Conservation (phyloP, 257 asterid genomes). For the Rehmannia glutinosa region DNA sequence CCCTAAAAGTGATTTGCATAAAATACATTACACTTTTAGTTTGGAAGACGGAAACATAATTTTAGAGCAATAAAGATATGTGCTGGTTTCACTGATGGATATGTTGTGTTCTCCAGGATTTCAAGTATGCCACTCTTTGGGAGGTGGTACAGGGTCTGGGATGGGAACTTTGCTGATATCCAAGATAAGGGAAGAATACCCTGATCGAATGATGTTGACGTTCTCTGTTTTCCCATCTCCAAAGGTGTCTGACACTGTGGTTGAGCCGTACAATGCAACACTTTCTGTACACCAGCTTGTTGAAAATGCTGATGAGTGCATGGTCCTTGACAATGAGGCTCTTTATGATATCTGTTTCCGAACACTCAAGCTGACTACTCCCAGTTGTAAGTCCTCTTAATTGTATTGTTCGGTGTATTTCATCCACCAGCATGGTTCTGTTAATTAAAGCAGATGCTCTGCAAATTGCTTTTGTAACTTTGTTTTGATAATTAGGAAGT, state of each 20-base stretch:
- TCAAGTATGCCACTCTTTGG: slow-evolving; percentile 54
- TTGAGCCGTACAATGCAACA: slow-evolving; percentile 50
- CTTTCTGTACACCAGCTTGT: slow-evolving; percentile 54
- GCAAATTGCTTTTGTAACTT: not conserved
- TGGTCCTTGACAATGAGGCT: slow-evolving; percentile 52
- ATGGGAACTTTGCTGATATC: slow-evolving; percentile 51
- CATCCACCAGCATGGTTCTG: not conserved
- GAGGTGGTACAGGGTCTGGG: slow-evolving; percentile 55
- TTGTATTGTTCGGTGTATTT: not conserved
- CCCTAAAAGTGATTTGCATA: not conserved
- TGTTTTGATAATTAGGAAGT: not conserved
- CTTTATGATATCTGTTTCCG: slow-evolving; percentile 50
- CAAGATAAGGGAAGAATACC: slow-evolving; percentile 51
- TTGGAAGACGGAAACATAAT: not conserved
- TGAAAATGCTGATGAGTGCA: slow-evolving; percentile 54
- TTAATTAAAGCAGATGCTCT: not conserved
- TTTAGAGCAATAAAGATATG: not conserved
- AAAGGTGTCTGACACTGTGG: slow-evolving; percentile 49
- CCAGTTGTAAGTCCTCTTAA: slow-evolving; percentile 37
- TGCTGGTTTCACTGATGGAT: not conserved
- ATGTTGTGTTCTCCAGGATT: slow-evolving; percentile 29
- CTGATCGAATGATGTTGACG: slow-evolving; percentile 50
- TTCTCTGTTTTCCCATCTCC: slow-evolving; percentile 54
- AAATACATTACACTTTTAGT: not conserved
- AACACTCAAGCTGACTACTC: slow-evolving; percentile 50